Evolutionary conservation across 371 early-diverging fungal species (phyloP).

Genomic region (Funneliformis caledonium): DNA sequence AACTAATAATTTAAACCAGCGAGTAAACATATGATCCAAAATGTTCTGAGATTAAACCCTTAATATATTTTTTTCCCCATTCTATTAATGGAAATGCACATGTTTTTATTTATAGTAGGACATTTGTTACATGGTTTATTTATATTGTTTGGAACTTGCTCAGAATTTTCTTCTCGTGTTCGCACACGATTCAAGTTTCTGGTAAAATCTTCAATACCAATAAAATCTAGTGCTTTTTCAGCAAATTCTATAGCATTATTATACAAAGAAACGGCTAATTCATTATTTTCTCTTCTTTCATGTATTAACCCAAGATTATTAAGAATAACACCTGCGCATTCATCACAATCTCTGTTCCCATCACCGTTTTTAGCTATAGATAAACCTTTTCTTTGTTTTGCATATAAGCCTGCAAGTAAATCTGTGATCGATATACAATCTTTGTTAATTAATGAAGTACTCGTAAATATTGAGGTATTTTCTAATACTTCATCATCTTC

Average conservation of each 20-base stretch:
- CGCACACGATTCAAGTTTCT: slow-evolving; percentile 44
- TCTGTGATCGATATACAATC: slow-evolving; percentile 45
- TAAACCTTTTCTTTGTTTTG: slow-evolving; percentile 51
- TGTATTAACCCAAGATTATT: too few relatives aligned
- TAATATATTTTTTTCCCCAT: too few relatives aligned
- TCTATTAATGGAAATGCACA: too few relatives aligned
- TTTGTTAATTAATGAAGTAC: slow-evolving; percentile 27
- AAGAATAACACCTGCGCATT: slow-evolving; percentile 57
- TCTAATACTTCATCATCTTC: neutral
- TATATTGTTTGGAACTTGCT: neutral
- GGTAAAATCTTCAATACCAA: slow-evolving; percentile 44
- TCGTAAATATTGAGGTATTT: neutral
- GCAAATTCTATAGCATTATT: slow-evolving; percentile 52
- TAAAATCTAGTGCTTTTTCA: slow-evolving; percentile 44
- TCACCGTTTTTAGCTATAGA: slow-evolving; percentile 46
- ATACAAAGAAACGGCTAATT: slow-evolving; percentile 52
- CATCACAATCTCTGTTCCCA: slow-evolving; percentile 50
- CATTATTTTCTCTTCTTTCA: slow-evolving; percentile 51
- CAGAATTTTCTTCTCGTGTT: neutral
- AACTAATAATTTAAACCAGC: too few relatives aligned
- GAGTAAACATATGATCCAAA: too few relatives aligned
- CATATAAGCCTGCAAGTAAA: slow-evolving; percentile 55
- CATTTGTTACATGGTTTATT: too few relatives aligned
- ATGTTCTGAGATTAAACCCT: too few relatives aligned
- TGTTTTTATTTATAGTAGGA: too few relatives aligned